Conservation (phyloP, 192 early-diverging fungal genomes). For the Coemansia sp. region DNA sequence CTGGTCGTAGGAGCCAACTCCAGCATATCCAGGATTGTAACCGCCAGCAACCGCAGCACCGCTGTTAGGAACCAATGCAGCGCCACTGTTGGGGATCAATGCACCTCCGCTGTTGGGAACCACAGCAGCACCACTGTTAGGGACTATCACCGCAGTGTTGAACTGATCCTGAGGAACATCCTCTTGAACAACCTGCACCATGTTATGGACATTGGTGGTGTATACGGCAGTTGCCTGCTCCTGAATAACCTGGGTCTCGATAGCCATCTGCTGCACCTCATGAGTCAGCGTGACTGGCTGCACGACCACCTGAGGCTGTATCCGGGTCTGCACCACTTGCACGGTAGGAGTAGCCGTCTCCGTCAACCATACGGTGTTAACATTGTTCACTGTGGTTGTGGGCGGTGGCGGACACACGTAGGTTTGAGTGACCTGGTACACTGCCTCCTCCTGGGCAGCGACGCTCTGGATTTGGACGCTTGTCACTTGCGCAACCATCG, state of each 20-base stretch:
- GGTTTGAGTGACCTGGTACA: slow-evolving; percentile 52
- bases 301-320: slow-evolving; percentile 47
- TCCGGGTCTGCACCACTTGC: slow-evolving; percentile 42
- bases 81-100: slow-evolving; percentile 7
- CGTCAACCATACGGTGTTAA: slow-evolving; percentile 45
- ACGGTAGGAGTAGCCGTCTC: slow-evolving; percentile 48
- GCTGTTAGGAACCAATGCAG: slow-evolving; percentile 1
- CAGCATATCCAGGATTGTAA: neutral
- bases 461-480: slow-evolving; percentile 40
- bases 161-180: slow-evolving; percentile 35
- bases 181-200: slow-evolving; percentile 52
- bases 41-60: slow-evolving; percentile 1
- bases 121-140: slow-evolving; percentile 8
- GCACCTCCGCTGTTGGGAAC: neutral
- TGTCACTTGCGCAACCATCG: slow-evolving; percentile 33
- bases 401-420: slow-evolving; percentile 44
- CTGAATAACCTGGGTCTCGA: slow-evolving; percentile 43
- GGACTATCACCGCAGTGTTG: slow-evolving; percentile 11
- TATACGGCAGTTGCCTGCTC: slow-evolving; percentile 33
- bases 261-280: slow-evolving; percentile 40
- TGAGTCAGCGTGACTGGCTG: slow-evolving; percentile 49
- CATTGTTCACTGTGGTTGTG: slow-evolving; percentile 35
- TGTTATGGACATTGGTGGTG: slow-evolving; percentile 41
- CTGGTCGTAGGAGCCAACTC: neutral
- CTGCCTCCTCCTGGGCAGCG: slow-evolving; percentile 30